These are phyloP conservation scores for Parafenestella ontariensis DNA, from an alignment of 2,329 filamentous ascomycete species.

Conservation along the genomic window DNA sequence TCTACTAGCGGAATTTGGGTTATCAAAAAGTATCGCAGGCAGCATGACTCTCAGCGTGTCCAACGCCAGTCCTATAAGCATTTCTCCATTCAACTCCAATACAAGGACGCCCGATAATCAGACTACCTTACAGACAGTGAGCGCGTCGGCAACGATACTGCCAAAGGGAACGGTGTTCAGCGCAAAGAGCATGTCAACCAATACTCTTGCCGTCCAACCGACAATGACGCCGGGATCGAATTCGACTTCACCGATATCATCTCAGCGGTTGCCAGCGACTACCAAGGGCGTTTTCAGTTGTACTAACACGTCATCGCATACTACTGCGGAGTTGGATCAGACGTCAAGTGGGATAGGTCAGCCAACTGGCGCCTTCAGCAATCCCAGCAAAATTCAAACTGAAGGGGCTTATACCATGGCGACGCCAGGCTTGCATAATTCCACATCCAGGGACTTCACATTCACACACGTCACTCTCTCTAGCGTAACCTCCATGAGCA, in stretches of 20 bases:
- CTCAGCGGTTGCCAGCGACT: not conserved
- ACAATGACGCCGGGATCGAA: not conserved
- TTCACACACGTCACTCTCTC: not conserved
- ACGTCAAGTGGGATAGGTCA: not conserved
- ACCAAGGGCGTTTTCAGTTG: not conserved
- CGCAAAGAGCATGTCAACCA: not conserved
- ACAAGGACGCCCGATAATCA: not conserved
- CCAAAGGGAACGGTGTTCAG: not conserved
- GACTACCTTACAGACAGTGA: not conserved
- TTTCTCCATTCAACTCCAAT: not conserved
- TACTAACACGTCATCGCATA: not conserved
- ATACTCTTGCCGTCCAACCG: not conserved
- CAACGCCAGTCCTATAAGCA: not conserved
- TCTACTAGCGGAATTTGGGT: not conserved
- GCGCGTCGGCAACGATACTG: not conserved
- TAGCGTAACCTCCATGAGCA: not conserved
- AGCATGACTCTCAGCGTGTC: not conserved
- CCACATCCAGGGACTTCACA: not conserved
- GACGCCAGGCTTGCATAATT: not conserved
- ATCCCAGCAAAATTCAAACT: not conserved
- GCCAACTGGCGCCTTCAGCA: not conserved
- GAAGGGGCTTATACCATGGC: not conserved
- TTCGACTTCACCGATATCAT: not conserved
- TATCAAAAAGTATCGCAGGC: not conserved
- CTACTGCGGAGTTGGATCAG: not conserved